Conservation (phyloP, 306 rosid species). For the Morella rubra region DNA sequence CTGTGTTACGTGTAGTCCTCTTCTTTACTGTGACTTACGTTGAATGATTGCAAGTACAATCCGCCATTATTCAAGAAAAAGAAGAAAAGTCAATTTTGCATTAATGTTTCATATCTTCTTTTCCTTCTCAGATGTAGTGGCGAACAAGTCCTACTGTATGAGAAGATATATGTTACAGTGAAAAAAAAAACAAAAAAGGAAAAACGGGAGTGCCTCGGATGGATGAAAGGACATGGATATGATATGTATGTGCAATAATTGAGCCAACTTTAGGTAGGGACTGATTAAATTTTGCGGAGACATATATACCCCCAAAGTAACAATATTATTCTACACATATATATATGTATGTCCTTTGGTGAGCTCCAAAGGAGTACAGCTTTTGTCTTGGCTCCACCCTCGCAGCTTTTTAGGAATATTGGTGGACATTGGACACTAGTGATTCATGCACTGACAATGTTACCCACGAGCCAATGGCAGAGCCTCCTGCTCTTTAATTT, state of each 20-base stretch:
- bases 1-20: too few relatives aligned
- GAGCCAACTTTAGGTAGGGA: not conserved
- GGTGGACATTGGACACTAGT: slow-evolving; percentile 8
- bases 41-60: too few relatives aligned
- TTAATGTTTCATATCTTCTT: too few relatives aligned
- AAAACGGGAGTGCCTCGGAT: too few relatives aligned
- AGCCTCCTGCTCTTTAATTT: not conserved
- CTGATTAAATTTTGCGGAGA: not conserved
- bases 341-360: not conserved
- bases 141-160: too few relatives aligned
- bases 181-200: too few relatives aligned
- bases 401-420: slow-evolving; percentile 1
- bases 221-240: too few relatives aligned
- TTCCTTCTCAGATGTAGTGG: too few relatives aligned
- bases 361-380: not conserved
- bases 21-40: too few relatives aligned
- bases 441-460: slow-evolving; percentile 3
- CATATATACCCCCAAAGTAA: slow-evolving; percentile 9
- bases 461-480: not conserved
- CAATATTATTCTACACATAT: not conserved
- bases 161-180: too few relatives aligned
- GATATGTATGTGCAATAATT: not conserved
- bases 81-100: too few relatives aligned
- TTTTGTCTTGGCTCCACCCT: slow-evolving; percentile 14
- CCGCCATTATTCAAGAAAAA: too few relatives aligned